Evolutionary conservation across 805 yeast species (phyloP).

Genomic region (Ogataea populi-albae): DNA sequence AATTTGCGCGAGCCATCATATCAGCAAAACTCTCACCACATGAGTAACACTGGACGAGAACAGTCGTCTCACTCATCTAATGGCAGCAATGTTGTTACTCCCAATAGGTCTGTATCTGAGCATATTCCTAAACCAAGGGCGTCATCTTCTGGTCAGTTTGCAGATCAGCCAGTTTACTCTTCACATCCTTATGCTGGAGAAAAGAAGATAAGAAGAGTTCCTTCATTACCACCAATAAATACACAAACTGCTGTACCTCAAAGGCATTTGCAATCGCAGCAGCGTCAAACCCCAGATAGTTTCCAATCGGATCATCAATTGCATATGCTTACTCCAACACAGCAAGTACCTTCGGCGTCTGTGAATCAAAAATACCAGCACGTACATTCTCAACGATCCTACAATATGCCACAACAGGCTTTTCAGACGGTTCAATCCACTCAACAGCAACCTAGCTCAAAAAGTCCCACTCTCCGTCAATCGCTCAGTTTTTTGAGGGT

Average conservation of each 20-base stretch:
- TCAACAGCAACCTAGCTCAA: constrained; percentile 8
- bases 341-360: constrained; percentile 10
- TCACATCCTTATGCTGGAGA: no score
- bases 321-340: not conserved
- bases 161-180: no score
- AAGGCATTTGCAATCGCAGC: constrained; percentile 11
- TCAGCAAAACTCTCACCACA: no score
- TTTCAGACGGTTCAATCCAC: constrained; percentile 1
- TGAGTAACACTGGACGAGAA: no score
- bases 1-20: no score
- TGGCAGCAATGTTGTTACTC: no score
- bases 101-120: no score
- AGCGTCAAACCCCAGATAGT: constrained; percentile 1
- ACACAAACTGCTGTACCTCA: constrained; percentile 26
- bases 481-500: constrained; percentile 36
- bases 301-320: not conserved
- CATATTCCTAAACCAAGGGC: no score
- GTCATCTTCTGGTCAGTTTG: no score
- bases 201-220: no score
- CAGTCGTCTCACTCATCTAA: no score
- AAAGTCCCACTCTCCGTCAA: constrained; percentile 38
- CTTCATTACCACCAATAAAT: constrained; percentile 22
- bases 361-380: not conserved
- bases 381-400: not conserved
- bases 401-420: no score